These are phyloP conservation scores for Alternaria sp. DNA, from an alignment of 2,329 filamentous ascomycete species.

Conservation along the genomic window DNA sequence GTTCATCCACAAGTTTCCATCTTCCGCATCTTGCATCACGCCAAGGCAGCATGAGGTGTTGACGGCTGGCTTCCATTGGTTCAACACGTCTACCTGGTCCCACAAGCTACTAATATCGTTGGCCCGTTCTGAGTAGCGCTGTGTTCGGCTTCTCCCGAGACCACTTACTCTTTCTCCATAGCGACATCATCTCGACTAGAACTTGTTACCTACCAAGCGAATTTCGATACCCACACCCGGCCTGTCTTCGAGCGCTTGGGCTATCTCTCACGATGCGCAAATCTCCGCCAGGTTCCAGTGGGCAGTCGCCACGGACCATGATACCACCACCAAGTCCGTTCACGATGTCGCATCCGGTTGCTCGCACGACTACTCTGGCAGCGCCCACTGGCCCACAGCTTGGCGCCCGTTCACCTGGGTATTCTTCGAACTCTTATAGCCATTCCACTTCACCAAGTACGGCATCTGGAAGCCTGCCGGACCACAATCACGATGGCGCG, in stretches of 20 bases:
- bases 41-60: conserved; percentile 36
- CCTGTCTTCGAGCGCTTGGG: conserved; percentile 12
- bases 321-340: conserved; percentile 45
- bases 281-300: conserved; percentile 42
- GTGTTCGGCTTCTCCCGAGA: conserved; percentile 47
- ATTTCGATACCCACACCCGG: not conserved
- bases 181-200: conserved; percentile 12
- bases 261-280: conserved; percentile 30
- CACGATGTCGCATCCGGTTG: conserved; percentile 28
- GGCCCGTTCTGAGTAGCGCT: conserved; percentile 30
- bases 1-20: conserved; percentile 5
- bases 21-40: conserved; percentile 16
- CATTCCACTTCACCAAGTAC: conserved; percentile 48
- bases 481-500: conserved; percentile 41
- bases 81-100: conserved; percentile 14
- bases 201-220: conserved; percentile 11
- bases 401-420: conserved; percentile 42
- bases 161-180: conserved; percentile 34
- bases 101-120: conserved; percentile 31
- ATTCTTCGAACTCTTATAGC: conserved; percentile 38
- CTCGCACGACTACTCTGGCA: conserved; percentile 34
- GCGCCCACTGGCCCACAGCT: conserved; percentile 37
- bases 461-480: conserved; percentile 39
- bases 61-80: conserved; percentile 32
- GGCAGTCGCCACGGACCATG: conserved; percentile 41